Base-by-base conservation (phyloP, 1,284 basidiomycete species). In the Schizopora paradoxa region DNA sequence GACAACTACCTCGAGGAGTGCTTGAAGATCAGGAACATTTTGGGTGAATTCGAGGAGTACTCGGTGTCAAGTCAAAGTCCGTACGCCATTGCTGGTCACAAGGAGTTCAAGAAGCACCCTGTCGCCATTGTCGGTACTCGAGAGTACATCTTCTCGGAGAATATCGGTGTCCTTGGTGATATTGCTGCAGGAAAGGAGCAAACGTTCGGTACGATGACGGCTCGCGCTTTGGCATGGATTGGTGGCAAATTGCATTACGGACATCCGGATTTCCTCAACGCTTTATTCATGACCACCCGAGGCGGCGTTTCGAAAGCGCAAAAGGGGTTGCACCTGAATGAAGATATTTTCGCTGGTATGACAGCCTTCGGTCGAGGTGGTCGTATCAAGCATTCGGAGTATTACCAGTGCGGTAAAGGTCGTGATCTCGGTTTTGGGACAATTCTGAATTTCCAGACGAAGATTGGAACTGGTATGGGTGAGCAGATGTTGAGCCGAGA, bases 311-410 rank as follows among this genome's bases (percentile, higher is more conserved):
- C 93, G 51, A 99, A 99, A 68, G 95, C 96, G 26, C 95, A 99
- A 68, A 99, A 99, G 68, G 95, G 96, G 59, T 73, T 99, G 37
- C 96, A 99, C 68, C 70, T 99, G 51, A 98, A 98, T 73, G 96
- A 99, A 68, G 96, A 99, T 82, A 99, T 99, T 57, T 99, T 95
- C 64, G 96, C 96, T 41, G 96, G 96, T 63, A 99, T 99, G 94
- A 98, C 89, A 58, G 95, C 96, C 7, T 94, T 99, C 63, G 91
- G 92, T 51, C 91, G 96, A 51, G 96, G 96, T 51, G 96, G 96
- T 51, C 84, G 95, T 53, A 99, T 99, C 80, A 99, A 99, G 76
- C 96, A 99, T 68, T 91, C 91, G 40, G 96, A 99, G 67, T 99
- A 99, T 72, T 99, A 99, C 67, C 88, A 91, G 67, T 98, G 95